phyloP scores from a whole-genome alignment of 1,284 basidiomycete genomes.

The Hortiboletus rubellus region DNA sequence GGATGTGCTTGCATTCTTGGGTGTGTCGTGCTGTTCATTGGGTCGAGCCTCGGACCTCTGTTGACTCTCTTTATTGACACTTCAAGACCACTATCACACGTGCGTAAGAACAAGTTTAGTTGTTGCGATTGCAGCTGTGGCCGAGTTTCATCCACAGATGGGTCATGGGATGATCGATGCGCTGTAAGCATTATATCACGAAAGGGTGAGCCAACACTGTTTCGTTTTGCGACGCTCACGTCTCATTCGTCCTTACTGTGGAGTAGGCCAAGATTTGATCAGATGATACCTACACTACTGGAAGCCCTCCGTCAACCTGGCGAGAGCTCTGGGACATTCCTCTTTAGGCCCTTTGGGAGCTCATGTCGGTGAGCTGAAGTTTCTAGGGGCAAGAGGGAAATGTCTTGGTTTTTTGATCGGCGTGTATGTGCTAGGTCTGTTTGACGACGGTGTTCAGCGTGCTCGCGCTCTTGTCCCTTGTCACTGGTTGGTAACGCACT shows the following conservation, averaged over 20 bases:
- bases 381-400: not conserved
- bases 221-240: not conserved
- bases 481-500: conserved; percentile 88
- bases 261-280: conserved; percentile 80
- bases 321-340: conserved; percentile 88
- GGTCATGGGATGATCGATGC: conserved; percentile 48
- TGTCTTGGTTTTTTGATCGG: not conserved
- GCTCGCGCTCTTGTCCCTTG: conserved; percentile 86
- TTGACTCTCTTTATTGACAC: too few species aligned
- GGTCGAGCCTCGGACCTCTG: too few species aligned
- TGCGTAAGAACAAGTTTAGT: conserved; percentile 83
- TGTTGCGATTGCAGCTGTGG: conserved; percentile 75
- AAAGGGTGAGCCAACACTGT: conserved; percentile 56
- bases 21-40: conserved; percentile 38
- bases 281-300: conserved; percentile 93
- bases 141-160: conserved; percentile 73
- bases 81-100: conserved; percentile 66
- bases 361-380: too few species aligned
- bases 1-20: conserved; percentile 68
- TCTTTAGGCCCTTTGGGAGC: conserved; percentile 91
- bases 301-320: conserved; percentile 92
- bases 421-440: conserved; percentile 58
- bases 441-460: conserved; percentile 96
- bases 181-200: conserved; percentile 77
- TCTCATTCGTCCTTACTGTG: not conserved